These are phyloP conservation scores for Colletotrichum nymphaeae DNA, from an alignment of 2,329 filamentous ascomycete genomes.

Conservation along the genomic window DNA sequence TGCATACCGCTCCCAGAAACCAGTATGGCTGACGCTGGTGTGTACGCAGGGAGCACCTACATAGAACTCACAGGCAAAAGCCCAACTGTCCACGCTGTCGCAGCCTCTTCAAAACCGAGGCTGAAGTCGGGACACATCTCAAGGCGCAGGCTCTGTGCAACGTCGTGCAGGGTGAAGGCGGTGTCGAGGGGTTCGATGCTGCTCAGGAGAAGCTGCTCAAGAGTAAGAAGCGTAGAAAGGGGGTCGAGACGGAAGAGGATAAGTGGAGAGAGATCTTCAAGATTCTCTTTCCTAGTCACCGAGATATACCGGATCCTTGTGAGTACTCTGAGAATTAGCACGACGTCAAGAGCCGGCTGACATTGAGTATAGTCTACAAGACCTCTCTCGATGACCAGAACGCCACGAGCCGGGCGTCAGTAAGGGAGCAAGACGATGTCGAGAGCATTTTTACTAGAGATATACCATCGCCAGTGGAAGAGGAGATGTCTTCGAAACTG, in stretches of 20 bases:
- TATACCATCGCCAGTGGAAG: too few species aligned
- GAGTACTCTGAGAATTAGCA: neutral
- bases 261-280: neutral
- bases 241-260: neutral
- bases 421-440: too few species aligned
- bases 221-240: constrained; percentile 2
- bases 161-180: neutral
- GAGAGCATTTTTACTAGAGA: too few species aligned
- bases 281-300: neutral
- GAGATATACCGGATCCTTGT: neutral
- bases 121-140: neutral
- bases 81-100: constrained; percentile 13
- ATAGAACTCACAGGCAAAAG: constrained; percentile 4
- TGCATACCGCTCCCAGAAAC: too few species aligned
- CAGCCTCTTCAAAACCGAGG: neutral
- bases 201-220: neutral
- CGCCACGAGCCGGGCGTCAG: too few species aligned
- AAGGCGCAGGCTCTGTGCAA: neutral
- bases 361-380: neutral
- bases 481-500: too few species aligned
- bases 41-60: neutral
- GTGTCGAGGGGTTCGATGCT: neutral
- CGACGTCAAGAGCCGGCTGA: too few species aligned
- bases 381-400: neutral
- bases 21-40: too few species aligned